Evolutionary conservation across 164 flowering plant species (phyloP), one percentile per base, ranked within the genome.

Genomic region (Liriodendron chinense): DNA sequence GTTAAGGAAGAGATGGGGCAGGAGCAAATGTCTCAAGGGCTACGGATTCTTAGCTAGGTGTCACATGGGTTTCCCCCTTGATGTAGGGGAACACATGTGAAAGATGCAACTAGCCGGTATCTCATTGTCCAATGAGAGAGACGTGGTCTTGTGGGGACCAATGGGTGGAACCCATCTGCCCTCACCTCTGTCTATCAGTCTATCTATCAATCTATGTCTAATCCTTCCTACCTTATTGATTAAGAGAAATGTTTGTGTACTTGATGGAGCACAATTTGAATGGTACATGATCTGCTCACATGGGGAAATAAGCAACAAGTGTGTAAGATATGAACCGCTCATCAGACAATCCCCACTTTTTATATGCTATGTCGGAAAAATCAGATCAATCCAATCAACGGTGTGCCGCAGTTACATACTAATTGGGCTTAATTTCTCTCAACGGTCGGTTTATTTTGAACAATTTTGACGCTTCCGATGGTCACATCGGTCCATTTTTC

Each of bases 61-160:
- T 63, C 78, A 76, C 75, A 72, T 72, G 73, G 70, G 57, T 49
- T 72, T 74, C 59, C 18, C 74, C 76, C 71, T 65, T 79, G 73
- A 62, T 75, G 49, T 9, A 61, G 67, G 76, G 65, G 50, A 73
- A 72, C 68, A 72, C 82, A 72, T 69, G 59, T 53, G 59, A 53
- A 53, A 53, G 59, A 13, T 57, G 49, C 28, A 34, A 56, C 65
- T 26, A 72, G 3, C 25, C 43, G 47, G 7, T 48, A 49, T 53
- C 65, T 48, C 13, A 22, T 34, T 34, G 43, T 34, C 43, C 43
- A 34, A 34, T 34, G 43, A 34, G 43, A 34, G 5, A 34, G 43
- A 34, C 43, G 43, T 34, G 43, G 43, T 34, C 43, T 34, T 34
- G 43, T 34, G 43, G 43, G 43, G 43, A 34, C 43, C 43, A 34